Conservation (phyloP, 2,329 filamentous ascomycete genomes). For the Pseudogymnoascus sp. region DNA sequence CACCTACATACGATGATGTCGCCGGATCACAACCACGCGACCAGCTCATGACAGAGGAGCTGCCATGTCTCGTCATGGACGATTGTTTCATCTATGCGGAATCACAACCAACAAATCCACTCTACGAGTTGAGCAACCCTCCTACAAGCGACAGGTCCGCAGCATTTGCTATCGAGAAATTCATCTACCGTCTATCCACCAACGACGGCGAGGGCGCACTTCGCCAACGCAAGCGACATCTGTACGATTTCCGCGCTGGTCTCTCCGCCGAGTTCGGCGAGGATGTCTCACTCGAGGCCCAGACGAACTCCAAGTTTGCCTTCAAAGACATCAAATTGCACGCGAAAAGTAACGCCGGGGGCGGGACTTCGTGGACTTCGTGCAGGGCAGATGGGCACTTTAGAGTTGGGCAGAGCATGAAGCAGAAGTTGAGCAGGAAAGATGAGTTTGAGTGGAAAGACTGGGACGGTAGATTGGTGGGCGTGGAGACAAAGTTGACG, state of each 20-base stretch:
- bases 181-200: slow-evolving; percentile 3
- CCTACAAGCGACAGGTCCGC: slow-evolving; percentile 2
- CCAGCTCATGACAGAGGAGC: neutral
- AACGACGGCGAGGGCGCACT: slow-evolving; percentile 8
- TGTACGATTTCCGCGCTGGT: slow-evolving; percentile 5
- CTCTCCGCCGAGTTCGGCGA: neutral
- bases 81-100: neutral
- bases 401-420: neutral
- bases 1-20: neutral
- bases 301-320: slow-evolving; percentile 2
- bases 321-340: slow-evolving; percentile 4
- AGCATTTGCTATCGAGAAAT: slow-evolving; percentile 9
- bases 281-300: neutral
- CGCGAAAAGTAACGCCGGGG: neutral
- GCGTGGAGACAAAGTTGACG: slow-evolving; percentile 1
- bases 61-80: neutral
- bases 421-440: slow-evolving; percentile 1
- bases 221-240: neutral
- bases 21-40: neutral
- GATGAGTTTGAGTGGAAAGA: slow-evolving; percentile 3
- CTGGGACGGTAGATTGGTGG: neutral
- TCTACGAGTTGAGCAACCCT: slow-evolving; percentile 5
- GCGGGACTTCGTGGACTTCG: neutral
- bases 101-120: slow-evolving; percentile 4
- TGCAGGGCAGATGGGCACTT: slow-evolving; percentile 2